These are phyloP conservation scores for Tuctoria greenei DNA, from an alignment of 176 grass and related monocot genomes.

Conservation along the genomic window DNA sequence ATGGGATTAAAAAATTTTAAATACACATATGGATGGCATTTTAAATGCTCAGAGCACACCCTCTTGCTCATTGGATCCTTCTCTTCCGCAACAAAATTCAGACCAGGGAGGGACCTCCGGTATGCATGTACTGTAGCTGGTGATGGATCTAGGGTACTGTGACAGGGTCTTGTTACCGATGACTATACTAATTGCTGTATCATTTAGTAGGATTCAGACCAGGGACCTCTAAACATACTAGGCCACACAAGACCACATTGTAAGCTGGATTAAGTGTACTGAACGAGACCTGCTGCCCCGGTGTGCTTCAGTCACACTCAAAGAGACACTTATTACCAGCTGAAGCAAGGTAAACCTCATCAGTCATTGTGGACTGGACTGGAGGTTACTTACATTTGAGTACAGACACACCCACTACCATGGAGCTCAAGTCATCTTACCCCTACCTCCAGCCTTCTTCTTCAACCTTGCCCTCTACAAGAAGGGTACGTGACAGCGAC, in stretches of 20 bases:
- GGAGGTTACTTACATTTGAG: slow-evolving; percentile 1
- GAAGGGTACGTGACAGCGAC: slow-evolving; percentile 43
- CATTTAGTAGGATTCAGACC: slow-evolving; percentile 17
- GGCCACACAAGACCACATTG: not conserved
- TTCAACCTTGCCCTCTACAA: slow-evolving; percentile 34
- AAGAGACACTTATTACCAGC: slow-evolving; percentile 8
- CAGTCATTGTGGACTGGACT: not conserved
- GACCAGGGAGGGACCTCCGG: slow-evolving; percentile 1
- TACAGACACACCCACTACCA: slow-evolving; percentile 11
- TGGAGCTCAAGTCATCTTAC: slow-evolving; percentile 52
- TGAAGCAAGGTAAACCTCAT: slow-evolving; percentile 27
- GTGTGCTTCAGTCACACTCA: not conserved
- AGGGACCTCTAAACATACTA: slow-evolving; percentile 32
- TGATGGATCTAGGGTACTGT: not conserved
- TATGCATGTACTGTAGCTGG: not conserved
- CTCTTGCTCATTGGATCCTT: not conserved
- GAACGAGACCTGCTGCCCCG: not conserved
- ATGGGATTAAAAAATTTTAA: not conserved
- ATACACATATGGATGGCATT: not conserved
- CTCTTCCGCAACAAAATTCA: not conserved
- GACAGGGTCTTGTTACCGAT: slow-evolving; percentile 3
- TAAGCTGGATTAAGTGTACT: slow-evolving; percentile 2
- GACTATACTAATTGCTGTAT: not conserved
- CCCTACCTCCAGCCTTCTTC: slow-evolving; percentile 36
- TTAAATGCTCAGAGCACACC: not conserved